phyloP scores from a whole-genome alignment of 2,329 filamentous ascomycete genomes.

The Penicillium nordicum region DNA sequence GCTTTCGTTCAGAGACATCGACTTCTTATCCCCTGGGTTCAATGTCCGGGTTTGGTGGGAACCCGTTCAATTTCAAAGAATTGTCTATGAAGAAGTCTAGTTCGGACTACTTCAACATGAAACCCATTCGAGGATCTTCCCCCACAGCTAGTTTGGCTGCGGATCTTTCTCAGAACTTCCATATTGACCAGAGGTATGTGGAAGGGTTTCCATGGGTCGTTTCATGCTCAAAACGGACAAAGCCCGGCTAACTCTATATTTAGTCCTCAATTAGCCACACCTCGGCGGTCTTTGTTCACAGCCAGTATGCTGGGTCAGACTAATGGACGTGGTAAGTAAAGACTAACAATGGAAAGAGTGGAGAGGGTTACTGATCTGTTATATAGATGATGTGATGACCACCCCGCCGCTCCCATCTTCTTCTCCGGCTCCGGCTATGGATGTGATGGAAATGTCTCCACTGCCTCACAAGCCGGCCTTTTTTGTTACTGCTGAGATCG shows the following conservation, averaged over 20 bases:
- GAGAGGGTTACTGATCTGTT: constrained; percentile 25
- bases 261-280: constrained; percentile 79
- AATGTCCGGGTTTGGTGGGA: constrained; percentile 57
- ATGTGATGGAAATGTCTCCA: constrained; percentile 91
- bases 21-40: constrained; percentile 48
- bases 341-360: background rate
- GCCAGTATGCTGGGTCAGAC: constrained; percentile 61
- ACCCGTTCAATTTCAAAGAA: constrained; percentile 72
- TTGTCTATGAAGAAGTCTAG: constrained; percentile 66
- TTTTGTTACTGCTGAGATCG: constrained; percentile 56
- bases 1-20: constrained; percentile 58
- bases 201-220: background rate
- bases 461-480: constrained; percentile 81
- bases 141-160: constrained; percentile 87
- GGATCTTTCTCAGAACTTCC: constrained; percentile 94
- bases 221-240: constrained; percentile 12
- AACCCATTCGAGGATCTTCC: constrained; percentile 77
- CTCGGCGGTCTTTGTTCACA: constrained; percentile 80
- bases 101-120: constrained; percentile 77
- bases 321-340: constrained; percentile 55
- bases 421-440: constrained; percentile 68
- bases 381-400: constrained; percentile 65
- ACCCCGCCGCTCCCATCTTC: constrained; percentile 83
- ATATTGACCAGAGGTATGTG: constrained; percentile 82
- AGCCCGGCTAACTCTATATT: constrained; percentile 40